Evolutionary conservation across 2,329 filamentous ascomycete species (phyloP).

Genomic region (Exophiala mesophila): DNA sequence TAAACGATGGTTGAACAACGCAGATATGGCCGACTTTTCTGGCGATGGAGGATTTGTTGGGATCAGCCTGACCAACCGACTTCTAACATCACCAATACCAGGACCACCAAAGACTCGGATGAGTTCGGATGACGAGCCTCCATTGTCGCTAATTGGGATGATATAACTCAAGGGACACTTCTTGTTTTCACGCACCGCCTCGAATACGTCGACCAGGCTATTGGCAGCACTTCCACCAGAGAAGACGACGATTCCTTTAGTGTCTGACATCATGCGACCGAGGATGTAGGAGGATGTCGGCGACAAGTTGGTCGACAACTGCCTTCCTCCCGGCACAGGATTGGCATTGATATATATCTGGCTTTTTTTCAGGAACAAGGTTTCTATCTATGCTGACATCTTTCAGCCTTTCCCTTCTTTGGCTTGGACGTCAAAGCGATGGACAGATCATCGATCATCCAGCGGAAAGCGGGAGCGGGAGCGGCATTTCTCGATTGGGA

Average conservation of each 20-base stretch:
- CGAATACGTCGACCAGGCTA: slow-evolving; percentile 86
- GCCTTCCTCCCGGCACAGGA: too few relatives aligned
- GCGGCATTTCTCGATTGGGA: too few relatives aligned
- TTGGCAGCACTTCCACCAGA: slow-evolving; percentile 94
- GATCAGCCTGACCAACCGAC: slow-evolving; percentile 83
- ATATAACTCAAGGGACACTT: slow-evolving; percentile 71
- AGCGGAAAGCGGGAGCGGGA: too few relatives aligned
- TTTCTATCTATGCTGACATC: too few relatives aligned
- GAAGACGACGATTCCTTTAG: slow-evolving; percentile 70
- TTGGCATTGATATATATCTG: too few relatives aligned
- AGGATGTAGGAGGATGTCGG: too few relatives aligned
- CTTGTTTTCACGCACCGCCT: slow-evolving; percentile 58
- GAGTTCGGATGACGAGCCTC: slow-evolving; percentile 86
- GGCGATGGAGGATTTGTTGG: slow-evolving; percentile 57
- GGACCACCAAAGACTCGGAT: slow-evolving; percentile 93
- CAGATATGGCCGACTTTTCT: slow-evolving; percentile 70
- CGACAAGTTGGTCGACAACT: too few relatives aligned
- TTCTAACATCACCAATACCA: slow-evolving; percentile 73
- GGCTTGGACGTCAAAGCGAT: too few relatives aligned
- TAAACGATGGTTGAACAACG: slow-evolving; percentile 82
- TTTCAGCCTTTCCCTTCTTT: too few relatives aligned
- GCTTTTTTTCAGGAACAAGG: too few relatives aligned
- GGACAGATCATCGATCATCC: too few relatives aligned
- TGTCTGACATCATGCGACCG: slow-evolving; percentile 9
- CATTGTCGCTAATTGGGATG: slow-evolving; percentile 94